phyloP scores from a whole-genome alignment of 345 rosid species.

The Acer saccharum region DNA sequence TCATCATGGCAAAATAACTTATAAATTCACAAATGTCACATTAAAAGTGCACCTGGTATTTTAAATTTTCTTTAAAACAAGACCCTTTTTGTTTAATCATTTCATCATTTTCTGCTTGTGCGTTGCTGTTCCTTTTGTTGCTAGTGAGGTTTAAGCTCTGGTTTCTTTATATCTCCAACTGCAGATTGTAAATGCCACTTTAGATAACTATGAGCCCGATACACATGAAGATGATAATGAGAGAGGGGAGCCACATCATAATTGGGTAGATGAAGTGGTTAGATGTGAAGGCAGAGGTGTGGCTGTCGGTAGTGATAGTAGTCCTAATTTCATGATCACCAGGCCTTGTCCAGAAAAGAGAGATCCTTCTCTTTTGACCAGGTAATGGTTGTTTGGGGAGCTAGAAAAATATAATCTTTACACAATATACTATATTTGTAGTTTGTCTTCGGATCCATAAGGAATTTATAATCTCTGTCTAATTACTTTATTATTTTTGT shows the following conservation, averaged over 20 bases:
- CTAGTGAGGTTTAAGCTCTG: neutral
- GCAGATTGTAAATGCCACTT: conserved; percentile 76
- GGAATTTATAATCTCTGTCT: neutral
- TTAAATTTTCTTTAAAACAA: neutral
- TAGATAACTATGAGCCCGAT: conserved; percentile 78
- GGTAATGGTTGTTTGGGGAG: conserved; percentile 38
- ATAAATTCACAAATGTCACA: neutral
- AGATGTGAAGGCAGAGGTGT: conserved; percentile 84
- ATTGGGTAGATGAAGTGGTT: conserved; percentile 97
- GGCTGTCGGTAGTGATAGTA: conserved; percentile 37
- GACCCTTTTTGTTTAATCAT: neutral
- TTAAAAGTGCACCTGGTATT: neutral
- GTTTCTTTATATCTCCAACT: conserved; percentile 12
- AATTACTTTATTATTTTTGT: conserved; percentile 8
- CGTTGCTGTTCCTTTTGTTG: neutral
- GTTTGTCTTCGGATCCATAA: neutral
- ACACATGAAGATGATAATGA: conserved; percentile 42
- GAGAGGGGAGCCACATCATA: conserved; percentile 67
- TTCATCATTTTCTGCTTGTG: neutral
- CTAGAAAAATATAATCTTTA: neutral
- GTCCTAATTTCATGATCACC: conserved; percentile 53
- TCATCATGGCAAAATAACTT: no score
- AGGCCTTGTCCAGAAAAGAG: conserved; percentile 69
- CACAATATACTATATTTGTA: neutral
- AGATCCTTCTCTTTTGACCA: conserved; percentile 78